Conservation (phyloP, 1,139 yeast species). For the Hyphopichia buzzinii region DNA sequence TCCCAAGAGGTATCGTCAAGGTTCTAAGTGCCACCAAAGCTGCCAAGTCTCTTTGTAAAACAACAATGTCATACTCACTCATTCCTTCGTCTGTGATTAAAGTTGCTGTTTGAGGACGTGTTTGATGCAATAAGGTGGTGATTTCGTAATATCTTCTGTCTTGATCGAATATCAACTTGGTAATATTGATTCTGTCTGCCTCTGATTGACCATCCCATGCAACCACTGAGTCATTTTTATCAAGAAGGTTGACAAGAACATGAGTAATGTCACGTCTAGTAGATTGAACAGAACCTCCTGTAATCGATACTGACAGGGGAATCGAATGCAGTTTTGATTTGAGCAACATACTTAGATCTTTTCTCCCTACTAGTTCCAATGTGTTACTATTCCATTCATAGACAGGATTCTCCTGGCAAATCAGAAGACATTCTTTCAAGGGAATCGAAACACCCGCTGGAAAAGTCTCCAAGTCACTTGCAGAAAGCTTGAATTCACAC, state of each 20-base stretch:
- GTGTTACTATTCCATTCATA: conserved; percentile 50
- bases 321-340: conserved; percentile 15
- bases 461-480: conserved; percentile 59
- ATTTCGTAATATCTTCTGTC: conserved; percentile 83
- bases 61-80: conserved; percentile 58
- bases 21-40: conserved; percentile 68
- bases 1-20: conserved; percentile 71
- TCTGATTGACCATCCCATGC: conserved; percentile 72
- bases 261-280: conserved; percentile 46
- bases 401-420: conserved; percentile 56
- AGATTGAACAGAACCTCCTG: conserved; percentile 8
- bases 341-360: conserved; percentile 51
- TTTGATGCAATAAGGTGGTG: conserved; percentile 66
- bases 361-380: conserved; percentile 62
- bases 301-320: conserved; percentile 12
- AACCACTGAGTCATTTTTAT: conserved; percentile 44
- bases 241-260: conserved; percentile 45
- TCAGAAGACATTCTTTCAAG: conserved; percentile 56
- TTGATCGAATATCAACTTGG: conserved; percentile 67
- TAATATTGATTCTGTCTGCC: conserved; percentile 62
- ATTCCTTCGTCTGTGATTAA: conserved; percentile 33
- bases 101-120: conserved; percentile 56
- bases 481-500: conserved; percentile 52
- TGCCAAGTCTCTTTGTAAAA: conserved; percentile 63
- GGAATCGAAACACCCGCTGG: conserved; percentile 75